phyloP scores from a whole-genome alignment of 345 rosid species.

The Leavenworthia alabamica region DNA sequence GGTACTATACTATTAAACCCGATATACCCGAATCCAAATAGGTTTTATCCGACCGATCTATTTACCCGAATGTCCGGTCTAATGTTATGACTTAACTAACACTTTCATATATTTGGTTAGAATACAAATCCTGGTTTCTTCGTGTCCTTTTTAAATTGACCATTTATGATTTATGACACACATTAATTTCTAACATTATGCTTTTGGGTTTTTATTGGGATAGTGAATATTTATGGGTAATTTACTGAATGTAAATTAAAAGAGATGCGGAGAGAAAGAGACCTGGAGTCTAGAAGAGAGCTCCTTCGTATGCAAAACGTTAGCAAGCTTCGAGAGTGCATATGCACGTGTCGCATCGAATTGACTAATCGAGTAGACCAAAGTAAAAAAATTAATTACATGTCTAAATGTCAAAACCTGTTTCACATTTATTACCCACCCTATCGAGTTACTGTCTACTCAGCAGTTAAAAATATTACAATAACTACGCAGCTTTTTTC shows the following conservation, averaged over 20 bases:
- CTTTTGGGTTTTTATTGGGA: background rate
- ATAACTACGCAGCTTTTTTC: constrained; percentile 17
- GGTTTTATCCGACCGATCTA: too few relatives aligned
- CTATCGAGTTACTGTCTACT: constrained; percentile 22
- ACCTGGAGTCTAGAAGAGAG: constrained; percentile 78
- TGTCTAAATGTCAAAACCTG: constrained; percentile 7
- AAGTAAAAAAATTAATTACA: background rate
- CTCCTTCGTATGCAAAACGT: constrained; percentile 92
- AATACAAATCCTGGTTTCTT: constrained; percentile 18
- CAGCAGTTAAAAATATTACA: constrained; percentile 2
- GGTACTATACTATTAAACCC: too few relatives aligned
- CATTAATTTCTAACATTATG: constrained; percentile 9
- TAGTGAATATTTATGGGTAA: background rate
- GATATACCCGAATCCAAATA: too few relatives aligned
- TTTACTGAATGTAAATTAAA: constrained; percentile 7
- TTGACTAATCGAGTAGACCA: constrained; percentile 38
- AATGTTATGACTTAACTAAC: constrained; percentile 8
- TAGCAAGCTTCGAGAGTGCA: constrained; percentile 98
- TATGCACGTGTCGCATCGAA: constrained; percentile 96
- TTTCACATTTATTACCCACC: constrained; percentile 14
- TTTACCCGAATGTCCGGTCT: too few relatives aligned
- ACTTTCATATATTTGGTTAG: constrained; percentile 12
- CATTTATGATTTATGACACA: background rate
- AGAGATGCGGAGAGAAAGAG: constrained; percentile 22
- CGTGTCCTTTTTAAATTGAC: constrained; percentile 7